Evolutionary conservation across 129 eudicot species (phyloP).

Genomic region (Chrysanthemum seticuspe): DNA sequence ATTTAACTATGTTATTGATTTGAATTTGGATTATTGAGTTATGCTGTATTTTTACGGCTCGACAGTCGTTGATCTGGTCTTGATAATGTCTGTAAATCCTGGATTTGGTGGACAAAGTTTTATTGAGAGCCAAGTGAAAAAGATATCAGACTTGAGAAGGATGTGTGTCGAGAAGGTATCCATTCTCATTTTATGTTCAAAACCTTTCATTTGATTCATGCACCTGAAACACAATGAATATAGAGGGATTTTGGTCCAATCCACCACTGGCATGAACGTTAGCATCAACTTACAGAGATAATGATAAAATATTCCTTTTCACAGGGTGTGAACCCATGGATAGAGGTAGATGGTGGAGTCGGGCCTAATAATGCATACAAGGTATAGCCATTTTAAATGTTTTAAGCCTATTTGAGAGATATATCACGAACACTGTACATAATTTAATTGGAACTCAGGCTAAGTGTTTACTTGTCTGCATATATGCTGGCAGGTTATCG

Average conservation of each 20-base stretch:
- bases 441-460: background rate
- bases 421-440: background rate
- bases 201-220: background rate
- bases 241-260: background rate
- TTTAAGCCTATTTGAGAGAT: too few species aligned
- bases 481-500: constrained; percentile 59
- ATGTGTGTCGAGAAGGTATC: constrained; percentile 80
- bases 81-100: constrained; percentile 97
- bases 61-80: constrained; percentile 79
- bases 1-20: background rate
- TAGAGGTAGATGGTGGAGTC: constrained; percentile 99
- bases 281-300: background rate
- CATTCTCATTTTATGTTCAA: constrained; percentile 13
- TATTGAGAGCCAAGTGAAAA: constrained; percentile 97
- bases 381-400: constrained; percentile 36
- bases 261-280: background rate
- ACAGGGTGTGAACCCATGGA: constrained; percentile 97
- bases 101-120: constrained; percentile 99
- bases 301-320: background rate
- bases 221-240: background rate
- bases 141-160: constrained; percentile 81
- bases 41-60: constrained; percentile 5
- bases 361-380: constrained; percentile 85
- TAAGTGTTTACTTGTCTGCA: background rate
- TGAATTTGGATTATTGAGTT: background rate